Conservation (phyloP, 805 yeast species). For the Candida koratica region DNA sequence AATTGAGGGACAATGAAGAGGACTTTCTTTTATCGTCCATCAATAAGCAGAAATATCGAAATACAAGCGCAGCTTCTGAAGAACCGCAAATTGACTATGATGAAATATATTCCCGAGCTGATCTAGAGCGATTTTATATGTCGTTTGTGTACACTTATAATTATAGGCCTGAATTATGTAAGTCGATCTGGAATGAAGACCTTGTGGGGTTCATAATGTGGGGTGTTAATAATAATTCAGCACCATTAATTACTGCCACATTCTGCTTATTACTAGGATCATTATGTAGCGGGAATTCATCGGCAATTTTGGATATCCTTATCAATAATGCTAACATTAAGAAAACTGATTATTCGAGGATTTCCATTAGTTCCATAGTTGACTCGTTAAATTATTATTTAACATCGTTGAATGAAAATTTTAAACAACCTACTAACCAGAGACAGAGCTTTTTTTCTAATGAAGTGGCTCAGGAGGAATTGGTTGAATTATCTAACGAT, state of each 20-base stretch:
- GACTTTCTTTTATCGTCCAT: slow-evolving; percentile 57
- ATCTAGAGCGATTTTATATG: slow-evolving; percentile 81
- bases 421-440: slow-evolving; percentile 26
- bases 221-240: slow-evolving; percentile 76
- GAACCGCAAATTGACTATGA: slow-evolving; percentile 45
- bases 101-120: slow-evolving; percentile 68
- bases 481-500: slow-evolving; percentile 70
- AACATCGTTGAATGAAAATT: slow-evolving; percentile 39
- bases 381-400: slow-evolving; percentile 53
- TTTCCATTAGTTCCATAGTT: slow-evolving; percentile 55
- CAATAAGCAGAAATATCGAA: slow-evolving; percentile 19
- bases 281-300: slow-evolving; percentile 52
- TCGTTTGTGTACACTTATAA: slow-evolving; percentile 67
- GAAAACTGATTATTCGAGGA: slow-evolving; percentile 38
- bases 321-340: slow-evolving; percentile 26
- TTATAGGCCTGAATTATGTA: slow-evolving; percentile 54
- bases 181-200: slow-evolving; percentile 59
- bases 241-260: slow-evolving; percentile 77
- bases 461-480: slow-evolving; percentile 25
- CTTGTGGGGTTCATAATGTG: slow-evolving; percentile 80
- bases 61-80: slow-evolving; percentile 7
- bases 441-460: slow-evolving; percentile 22
- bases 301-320: slow-evolving; percentile 43
- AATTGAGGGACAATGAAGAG: slow-evolving; percentile 69
- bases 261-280: slow-evolving; percentile 77